Evolutionary conservation across 2,329 filamentous ascomycete genomes (phyloP).

Genomic region (Fusarium lyarnte): DNA sequence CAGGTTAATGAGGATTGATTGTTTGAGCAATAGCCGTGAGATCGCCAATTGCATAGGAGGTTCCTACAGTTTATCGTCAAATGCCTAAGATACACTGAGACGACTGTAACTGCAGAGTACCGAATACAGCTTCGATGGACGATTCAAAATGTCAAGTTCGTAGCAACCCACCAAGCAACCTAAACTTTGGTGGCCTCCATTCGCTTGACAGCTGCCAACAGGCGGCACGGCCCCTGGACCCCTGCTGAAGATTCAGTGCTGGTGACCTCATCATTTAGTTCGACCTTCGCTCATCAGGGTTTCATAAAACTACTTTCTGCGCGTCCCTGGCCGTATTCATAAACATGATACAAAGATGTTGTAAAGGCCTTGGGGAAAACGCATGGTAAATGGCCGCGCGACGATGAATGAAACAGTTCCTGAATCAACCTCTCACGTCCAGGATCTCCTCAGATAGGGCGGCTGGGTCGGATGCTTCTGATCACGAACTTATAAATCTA

Average conservation of each 20-base stretch:
- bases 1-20: background rate
- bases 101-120: background rate
- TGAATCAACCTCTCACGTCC: background rate
- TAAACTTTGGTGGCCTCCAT: background rate
- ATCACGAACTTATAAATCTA: background rate
- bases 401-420: background rate
- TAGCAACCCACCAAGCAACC: background rate
- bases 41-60: no score
- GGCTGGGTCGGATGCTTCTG: background rate
- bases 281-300: background rate
- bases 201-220: background rate
- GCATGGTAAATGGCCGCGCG: background rate
- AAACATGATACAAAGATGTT: background rate
- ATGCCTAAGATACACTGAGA: background rate
- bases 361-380: background rate
- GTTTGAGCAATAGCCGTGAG: background rate
- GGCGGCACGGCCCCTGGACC: background rate
- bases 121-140: background rate
- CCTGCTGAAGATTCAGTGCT: background rate
- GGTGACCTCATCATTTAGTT: background rate
- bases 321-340: background rate
- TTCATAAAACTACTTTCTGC: background rate
- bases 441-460: background rate
- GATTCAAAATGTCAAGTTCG: background rate
- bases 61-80: background rate